These are phyloP conservation scores for Penicillium herquei DNA, from an alignment of 495 filamentous ascomycete species.

Conservation along the genomic window DNA sequence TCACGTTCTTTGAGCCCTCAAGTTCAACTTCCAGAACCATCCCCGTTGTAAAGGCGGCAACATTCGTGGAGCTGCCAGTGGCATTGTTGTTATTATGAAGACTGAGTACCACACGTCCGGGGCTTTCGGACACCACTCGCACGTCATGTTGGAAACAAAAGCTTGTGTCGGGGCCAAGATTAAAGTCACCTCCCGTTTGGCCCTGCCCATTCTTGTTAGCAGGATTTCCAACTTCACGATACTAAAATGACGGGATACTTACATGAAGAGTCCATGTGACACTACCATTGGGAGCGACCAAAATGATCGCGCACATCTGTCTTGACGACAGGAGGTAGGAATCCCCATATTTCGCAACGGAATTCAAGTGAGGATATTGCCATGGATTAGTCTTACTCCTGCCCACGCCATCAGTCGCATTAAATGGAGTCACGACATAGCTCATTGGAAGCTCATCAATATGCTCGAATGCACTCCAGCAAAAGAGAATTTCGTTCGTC, in stretches of 20 bases:
- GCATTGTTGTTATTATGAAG: slow-evolving; percentile 32
- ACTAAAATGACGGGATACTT: background rate
- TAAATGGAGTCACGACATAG: slow-evolving; percentile 11
- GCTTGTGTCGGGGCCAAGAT: slow-evolving; percentile 14
- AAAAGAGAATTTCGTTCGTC: slow-evolving; percentile 38
- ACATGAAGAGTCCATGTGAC: slow-evolving; percentile 40
- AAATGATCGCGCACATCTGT: slow-evolving; percentile 36
- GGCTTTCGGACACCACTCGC: slow-evolving; percentile 16
- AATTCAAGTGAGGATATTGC: slow-evolving; percentile 43
- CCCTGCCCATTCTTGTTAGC: slow-evolving; percentile 16
- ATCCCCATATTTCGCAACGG: slow-evolving; percentile 34
- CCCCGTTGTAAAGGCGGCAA: slow-evolving; percentile 22
- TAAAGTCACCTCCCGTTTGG: slow-evolving; percentile 39
- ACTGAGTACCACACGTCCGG: slow-evolving; percentile 17
- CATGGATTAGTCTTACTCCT: slow-evolving; percentile 24
- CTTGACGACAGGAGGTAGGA: slow-evolving; percentile 36
- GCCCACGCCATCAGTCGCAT: slow-evolving; percentile 3
- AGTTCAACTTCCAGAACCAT: slow-evolving; percentile 26
- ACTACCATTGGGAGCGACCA: slow-evolving; percentile 28
- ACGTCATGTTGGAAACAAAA: slow-evolving; percentile 34
- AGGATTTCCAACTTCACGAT: background rate
- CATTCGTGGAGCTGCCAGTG: slow-evolving; percentile 8
- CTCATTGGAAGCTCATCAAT: slow-evolving; percentile 17
- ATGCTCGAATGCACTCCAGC: slow-evolving; percentile 30
- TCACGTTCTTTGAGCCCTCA: slow-evolving; percentile 11